Evolutionary conservation across 176 grass and related monocot genomes (phyloP), one percentile per base, ranked within the genome.

Genomic region (Oryza glaberrima): DNA sequence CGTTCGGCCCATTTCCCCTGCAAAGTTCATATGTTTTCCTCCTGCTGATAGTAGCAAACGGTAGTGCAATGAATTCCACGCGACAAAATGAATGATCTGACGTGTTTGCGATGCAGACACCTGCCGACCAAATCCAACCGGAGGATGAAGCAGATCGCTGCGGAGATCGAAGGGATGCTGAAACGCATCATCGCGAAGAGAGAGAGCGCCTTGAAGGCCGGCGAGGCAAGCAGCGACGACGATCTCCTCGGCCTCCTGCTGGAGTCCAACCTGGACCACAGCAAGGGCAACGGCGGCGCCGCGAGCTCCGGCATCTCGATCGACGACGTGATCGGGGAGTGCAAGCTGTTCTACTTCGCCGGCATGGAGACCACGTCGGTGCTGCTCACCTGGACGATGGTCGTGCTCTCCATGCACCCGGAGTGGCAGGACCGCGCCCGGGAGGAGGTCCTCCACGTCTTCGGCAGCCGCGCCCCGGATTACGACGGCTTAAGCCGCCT

Each of bases 331-430:
- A 90, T 97, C 17, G 95, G 88, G 20, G 95, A 97, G 81, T 97
- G 95, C 86, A 97, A 94, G 80, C 75, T 97, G 0, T 97, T 94
- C 83, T 97, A 97, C 88, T 91, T 97, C 76, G 92, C 92, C 7
- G 95, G 95, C 13, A 89, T 93, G 81, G 92, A 94, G 81, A 97
- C 95, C 32, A 94, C 95, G 1, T 93, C 95, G 9, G 86, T 93
- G 81, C 67, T 94, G 63, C 86, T 97, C 20, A 97, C 92, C 1
- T 97, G 92, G 92, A 93, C 95, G 1, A 90, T 97, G 86, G 12
- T 94, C 49, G 77, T 90, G 23, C 67, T 97, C 72, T 87, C 84
- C 72, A 93, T 97, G 92, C 86, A 97, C 91, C 92, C 92, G 20
- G 68, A 84, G 52, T 97, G 95, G 95, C 95, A 94, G 79, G 75